phyloP scores from a whole-genome alignment of 2,329 filamentous ascomycete genomes.

The Phoma sp. region DNA sequence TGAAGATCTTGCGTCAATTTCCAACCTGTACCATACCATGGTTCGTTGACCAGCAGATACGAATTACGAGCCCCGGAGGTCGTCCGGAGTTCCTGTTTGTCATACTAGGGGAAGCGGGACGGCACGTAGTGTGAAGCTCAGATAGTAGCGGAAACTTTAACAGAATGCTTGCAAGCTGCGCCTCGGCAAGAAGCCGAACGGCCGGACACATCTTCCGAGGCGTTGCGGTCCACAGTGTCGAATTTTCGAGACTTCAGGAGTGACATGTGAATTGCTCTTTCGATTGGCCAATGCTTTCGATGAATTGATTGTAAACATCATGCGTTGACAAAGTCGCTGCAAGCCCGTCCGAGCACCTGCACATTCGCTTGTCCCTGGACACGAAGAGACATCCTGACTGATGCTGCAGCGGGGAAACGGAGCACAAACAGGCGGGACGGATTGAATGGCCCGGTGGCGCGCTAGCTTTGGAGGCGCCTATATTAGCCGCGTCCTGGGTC shows the following conservation, averaged over 20 bases:
- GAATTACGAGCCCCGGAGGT: neutral
- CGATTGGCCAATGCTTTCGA: no score
- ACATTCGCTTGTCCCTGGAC: neutral
- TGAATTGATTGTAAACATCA: no score
- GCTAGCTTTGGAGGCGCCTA: neutral
- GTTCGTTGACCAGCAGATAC: neutral
- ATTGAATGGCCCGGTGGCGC: neutral
- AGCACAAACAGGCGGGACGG: neutral
- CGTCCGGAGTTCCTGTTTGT: neutral
- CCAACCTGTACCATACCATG: no score
- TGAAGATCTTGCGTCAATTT: neutral
- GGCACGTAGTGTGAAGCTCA: slow-evolving; percentile 4
- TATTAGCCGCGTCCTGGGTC: neutral
- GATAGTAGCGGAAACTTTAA: neutral
- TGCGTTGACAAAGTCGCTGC: no score
- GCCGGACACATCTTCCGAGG: neutral
- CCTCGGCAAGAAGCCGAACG: slow-evolving; percentile 5
- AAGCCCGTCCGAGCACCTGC: no score
- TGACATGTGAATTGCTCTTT: neutral
- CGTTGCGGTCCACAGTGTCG: neutral
- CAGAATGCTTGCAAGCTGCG: neutral
- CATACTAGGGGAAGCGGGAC: slow-evolving; percentile 8
- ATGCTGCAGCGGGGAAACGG: slow-evolving; percentile 1
- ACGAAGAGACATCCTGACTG: neutral
- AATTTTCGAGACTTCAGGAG: neutral